Evolutionary conservation across 1,284 basidiomycete genomes (phyloP), one percentile per base, ranked within the genome.

Genomic region (Marasmius fiardii): DNA sequence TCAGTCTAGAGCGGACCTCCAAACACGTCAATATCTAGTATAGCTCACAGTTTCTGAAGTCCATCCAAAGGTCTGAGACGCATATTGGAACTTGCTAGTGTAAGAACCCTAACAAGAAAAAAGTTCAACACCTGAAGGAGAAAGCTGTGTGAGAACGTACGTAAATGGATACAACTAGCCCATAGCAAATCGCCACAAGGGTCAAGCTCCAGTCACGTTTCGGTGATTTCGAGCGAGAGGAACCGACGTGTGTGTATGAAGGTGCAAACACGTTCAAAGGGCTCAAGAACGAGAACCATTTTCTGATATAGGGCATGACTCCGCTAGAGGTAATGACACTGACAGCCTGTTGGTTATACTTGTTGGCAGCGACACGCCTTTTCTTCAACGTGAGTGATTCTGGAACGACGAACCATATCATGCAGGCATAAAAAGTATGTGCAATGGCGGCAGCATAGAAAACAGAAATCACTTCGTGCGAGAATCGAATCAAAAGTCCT

Each of bases 221-320:
- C 52, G 63, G 63, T 34, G 59, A 67, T 63, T 77, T 80, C 54
- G 72, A 69, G 21, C 74, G 67, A 56, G 74, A 76, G 51, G 52
- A 52, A 26, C 60, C 64, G 35, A 51, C 48, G 33, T 70, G 67
- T 10, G 66, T 57, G 11, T 63, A 63, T 12, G 65, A 62, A 0
- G 91, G 90, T 7, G 81, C 61, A 61, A 95, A 86, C 12, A 93
- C 69, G 1, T 71, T 63, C 44, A 95, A 69, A 0, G 92, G 92
- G 26, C 68, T 75, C 58, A 93, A 68, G 66, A 90, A 90, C 1
- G 71, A 61, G 58, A 86, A 80, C 7, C 79, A 24, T 12, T 71
- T 65, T 62, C 72, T 76, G 28, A 74, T 37, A 52, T 68, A 55
- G 18, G 61, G 55, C 3, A 68, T 58, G 0, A 66, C n/a, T 7